Conservation (phyloP, 2,329 filamentous ascomycete species). For the Fusarium sp. region DNA sequence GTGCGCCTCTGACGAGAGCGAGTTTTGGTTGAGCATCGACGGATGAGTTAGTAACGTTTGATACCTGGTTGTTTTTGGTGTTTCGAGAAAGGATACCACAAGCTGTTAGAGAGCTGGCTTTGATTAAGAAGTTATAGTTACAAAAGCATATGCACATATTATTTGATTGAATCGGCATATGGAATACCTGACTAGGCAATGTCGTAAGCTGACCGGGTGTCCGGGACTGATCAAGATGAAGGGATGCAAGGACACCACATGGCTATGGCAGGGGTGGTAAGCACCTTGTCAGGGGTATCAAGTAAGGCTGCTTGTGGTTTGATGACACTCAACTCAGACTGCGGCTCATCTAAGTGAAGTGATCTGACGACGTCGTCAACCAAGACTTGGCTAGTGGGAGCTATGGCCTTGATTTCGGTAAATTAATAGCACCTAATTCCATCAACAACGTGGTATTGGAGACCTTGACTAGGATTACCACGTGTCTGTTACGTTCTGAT, state of each 20-base stretch:
- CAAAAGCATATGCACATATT: neutral
- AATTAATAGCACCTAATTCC: neutral
- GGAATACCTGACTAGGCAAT: neutral
- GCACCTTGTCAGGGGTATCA: constrained; percentile 14
- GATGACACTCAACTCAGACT: neutral
- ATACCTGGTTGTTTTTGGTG: constrained; percentile 37
- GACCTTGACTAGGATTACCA: constrained; percentile 2
- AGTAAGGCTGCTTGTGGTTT: constrained; percentile 3
- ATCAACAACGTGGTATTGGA: neutral
- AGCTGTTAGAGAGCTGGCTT: constrained; percentile 11
- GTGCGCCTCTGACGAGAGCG: constrained; percentile 14
- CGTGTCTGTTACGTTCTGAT: constrained; percentile 11
- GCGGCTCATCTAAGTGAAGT: neutral
- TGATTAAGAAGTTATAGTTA: constrained; percentile 10
- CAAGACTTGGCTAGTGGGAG: neutral
- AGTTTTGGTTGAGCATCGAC: constrained; percentile 16
- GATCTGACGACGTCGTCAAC: neutral
- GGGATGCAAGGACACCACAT: constrained; percentile 37
- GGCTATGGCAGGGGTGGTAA: constrained; percentile 31
- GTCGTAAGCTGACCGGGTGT: constrained; percentile 13
- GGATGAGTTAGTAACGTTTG: constrained; percentile 24
- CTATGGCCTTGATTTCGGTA: neutral
- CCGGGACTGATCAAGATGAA: neutral
- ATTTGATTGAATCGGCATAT: neutral
- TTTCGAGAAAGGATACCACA: constrained; percentile 37